Evolutionary conservation across 2,329 filamentous ascomycete species (phyloP).

Genomic region (Tricladium varicosporioides): DNA sequence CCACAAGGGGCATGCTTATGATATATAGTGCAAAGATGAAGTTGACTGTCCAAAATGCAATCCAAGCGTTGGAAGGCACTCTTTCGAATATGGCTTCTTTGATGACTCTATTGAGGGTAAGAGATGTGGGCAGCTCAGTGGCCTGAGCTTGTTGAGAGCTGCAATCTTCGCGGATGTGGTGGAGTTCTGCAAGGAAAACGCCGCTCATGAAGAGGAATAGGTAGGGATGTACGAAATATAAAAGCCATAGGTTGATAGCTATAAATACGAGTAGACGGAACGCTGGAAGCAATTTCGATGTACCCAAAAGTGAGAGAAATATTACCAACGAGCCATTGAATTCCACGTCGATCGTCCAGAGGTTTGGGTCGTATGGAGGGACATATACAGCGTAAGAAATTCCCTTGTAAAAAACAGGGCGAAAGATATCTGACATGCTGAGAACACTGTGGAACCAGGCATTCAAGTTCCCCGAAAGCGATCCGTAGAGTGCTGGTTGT

Average conservation of each 20-base stretch:
- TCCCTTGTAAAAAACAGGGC: too few species aligned
- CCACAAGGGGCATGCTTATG: slow-evolving; percentile 9
- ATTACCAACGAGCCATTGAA: slow-evolving; percentile 18
- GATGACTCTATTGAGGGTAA: neutral
- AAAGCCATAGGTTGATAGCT: slow-evolving; percentile 6
- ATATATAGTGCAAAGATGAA: slow-evolving; percentile 11
- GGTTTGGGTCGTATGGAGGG: slow-evolving; percentile 12
- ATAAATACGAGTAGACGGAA: slow-evolving; percentile 8
- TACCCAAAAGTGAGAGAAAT: slow-evolving; percentile 16
- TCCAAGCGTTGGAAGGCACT: neutral
- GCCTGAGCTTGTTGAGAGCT: neutral
- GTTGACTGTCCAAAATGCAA: slow-evolving; percentile 9
- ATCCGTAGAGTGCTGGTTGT: slow-evolving; percentile 1
- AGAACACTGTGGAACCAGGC: slow-evolving; percentile 6
- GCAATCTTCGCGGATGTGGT: slow-evolving; percentile 12
- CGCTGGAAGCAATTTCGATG: slow-evolving; percentile 7
- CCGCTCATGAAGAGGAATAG: slow-evolving; percentile 22
- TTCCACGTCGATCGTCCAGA: slow-evolving; percentile 21
- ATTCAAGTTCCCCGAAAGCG: slow-evolving; percentile 4
- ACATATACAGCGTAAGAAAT: slow-evolving; percentile 2
- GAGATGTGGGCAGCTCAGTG: neutral
- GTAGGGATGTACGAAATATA: slow-evolving; percentile 13
- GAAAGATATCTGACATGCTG: too few species aligned
- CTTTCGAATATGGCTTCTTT: too few species aligned
- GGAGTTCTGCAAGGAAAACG: slow-evolving; percentile 17